A percentile compares a stretch with the other conserved stretches of the same genome.
Evolutionary conservation across 2,329 filamentous ascomycete species (phyloP).

Genomic region (Plenodomus biglobosus): DNA sequence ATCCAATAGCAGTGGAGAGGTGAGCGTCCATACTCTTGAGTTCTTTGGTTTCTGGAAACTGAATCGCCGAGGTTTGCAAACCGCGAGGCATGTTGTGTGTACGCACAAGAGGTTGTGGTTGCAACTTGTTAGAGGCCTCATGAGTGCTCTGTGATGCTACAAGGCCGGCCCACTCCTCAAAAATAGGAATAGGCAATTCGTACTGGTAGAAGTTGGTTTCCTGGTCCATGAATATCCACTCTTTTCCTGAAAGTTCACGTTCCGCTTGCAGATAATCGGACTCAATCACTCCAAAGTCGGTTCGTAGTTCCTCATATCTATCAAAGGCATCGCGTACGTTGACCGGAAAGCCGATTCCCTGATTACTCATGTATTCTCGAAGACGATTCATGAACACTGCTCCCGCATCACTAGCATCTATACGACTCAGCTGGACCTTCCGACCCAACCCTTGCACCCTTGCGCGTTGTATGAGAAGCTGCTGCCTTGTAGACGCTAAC

Average conservation of each 20-base stretch:
- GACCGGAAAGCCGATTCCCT: background rate
- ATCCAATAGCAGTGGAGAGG: background rate
- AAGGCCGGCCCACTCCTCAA: too few relatives aligned
- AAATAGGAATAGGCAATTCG: too few relatives aligned
- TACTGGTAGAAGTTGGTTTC: slow-evolving; percentile 26
- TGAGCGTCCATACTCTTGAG: background rate
- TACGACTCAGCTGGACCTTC: slow-evolving; percentile 1
- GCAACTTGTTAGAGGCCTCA: too few relatives aligned
- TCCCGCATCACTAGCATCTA: slow-evolving; percentile 1
- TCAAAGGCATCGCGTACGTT: slow-evolving; percentile 1
- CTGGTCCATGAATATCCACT: slow-evolving; percentile 22
- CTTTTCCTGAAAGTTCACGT: slow-evolving; percentile 11
- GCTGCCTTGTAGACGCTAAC: slow-evolving; percentile 4
- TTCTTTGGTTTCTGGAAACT: too few relatives aligned
- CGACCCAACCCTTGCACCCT: background rate
- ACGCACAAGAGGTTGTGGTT: too few relatives aligned
- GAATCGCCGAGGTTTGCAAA: too few relatives aligned
- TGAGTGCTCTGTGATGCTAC: too few relatives aligned
- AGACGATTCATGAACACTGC: slow-evolving; percentile 1
- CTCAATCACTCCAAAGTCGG: slow-evolving; percentile 19
- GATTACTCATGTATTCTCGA: background rate
- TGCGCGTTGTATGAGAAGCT: slow-evolving; percentile 5
- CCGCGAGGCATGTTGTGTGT: too few relatives aligned
- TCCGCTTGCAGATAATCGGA: slow-evolving; percentile 21
- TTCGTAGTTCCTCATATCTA: slow-evolving; percentile 8